Base-by-base conservation (phyloP, 805 yeast species). In the Tetrapisispora nanseiensis region DNA sequence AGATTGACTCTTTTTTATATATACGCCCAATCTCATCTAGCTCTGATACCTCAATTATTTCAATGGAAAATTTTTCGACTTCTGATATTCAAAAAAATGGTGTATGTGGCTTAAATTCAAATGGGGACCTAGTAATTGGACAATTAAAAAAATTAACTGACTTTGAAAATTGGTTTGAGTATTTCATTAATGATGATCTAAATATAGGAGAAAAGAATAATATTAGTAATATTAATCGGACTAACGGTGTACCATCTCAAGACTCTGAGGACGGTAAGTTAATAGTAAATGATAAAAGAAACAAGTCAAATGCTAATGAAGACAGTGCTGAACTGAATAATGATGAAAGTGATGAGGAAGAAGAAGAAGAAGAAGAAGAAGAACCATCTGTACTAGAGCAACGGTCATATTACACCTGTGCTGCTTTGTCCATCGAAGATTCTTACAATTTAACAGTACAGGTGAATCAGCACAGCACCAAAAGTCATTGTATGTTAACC, bases 21-120 rank as follows among this genome's bases (percentile, higher is more conserved):
- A 50, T 65, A 11, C 55, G 59, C 32, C 64, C 66, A 4, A 10
- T 66, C 2, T 30, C 57, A 8, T 36, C 47, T 7, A 59, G 58
- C 6, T 43, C 37, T 6, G 30, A 51, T 10, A 38, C 51, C 4
- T 47, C 45, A 9, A 57, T 61, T 33, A 45, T 43, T 2, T 4
- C 21, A 20, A 24, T 24, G 19, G 6, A 18, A 2, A 35, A 24
- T 35, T 24, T 35, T 18, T 3, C 16, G 5, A 54, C 62, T 5
- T 51, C 46, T 8, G 50, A 49, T 16, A 42, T 57, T 4, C 44
- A 39, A n/a, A 13, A 23, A 6, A 61, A 60, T 42, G 65, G 63
- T 18, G 49, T 53, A 34, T 59, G 63, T 35, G 49, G 58, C 1
- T 37, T 61, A 19, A 51, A 51, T 9, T 41, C 49, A 3, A 40